A percentile compares a stretch with the other conserved stretches of the same genome.
phyloP scores from a whole-genome alignment of 345 rosid species.

The Geranium brycei region DNA sequence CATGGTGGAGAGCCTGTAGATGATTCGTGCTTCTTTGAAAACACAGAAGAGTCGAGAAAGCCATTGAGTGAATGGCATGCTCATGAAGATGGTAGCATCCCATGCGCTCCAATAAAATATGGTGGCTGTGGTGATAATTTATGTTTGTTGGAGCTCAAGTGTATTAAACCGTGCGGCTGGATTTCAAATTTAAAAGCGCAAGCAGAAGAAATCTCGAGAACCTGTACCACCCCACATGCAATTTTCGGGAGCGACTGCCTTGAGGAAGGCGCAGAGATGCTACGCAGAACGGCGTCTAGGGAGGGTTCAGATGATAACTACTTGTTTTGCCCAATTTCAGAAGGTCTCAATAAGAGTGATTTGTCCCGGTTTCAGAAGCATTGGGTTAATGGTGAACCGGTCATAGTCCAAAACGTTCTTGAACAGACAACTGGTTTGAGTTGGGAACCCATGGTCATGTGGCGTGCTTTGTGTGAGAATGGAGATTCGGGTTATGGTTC shows the following conservation, averaged over 20 bases:
- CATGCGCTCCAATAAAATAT: constrained; percentile 48
- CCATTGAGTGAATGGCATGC: constrained; percentile 30
- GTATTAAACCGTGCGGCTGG: constrained; percentile 39
- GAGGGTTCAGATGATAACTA: constrained; percentile 42
- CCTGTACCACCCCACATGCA: constrained; percentile 10
- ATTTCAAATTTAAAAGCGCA: constrained; percentile 35
- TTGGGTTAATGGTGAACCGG: constrained; percentile 79
- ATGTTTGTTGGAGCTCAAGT: constrained; percentile 47
- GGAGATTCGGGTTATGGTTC: constrained; percentile 27
- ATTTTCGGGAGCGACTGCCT: constrained; percentile 11
- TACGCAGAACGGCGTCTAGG: constrained; percentile 45
- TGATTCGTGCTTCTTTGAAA: constrained; percentile 8
- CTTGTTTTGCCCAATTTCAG: constrained; percentile 43
- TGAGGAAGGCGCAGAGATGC: constrained; percentile 13
- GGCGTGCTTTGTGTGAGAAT: constrained; percentile 68
- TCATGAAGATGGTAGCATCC: constrained; percentile 40
- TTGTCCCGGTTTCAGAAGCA: constrained; percentile 46
- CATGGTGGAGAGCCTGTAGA: constrained; percentile 49
- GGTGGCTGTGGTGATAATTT: constrained; percentile 64
- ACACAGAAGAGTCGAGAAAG: constrained; percentile 14
- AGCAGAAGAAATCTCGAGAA: constrained; percentile 23
- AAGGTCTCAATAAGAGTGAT: constrained; percentile 24
- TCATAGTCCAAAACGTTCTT: constrained; percentile 52
- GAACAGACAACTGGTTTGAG: constrained; percentile 48
- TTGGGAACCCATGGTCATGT: constrained; percentile 98